Percentiles rank a stretch among this genome's conserved stretches.
Conservation (phyloP, 2,329 filamentous ascomycete genomes). For the Aspergillus tubingensis region DNA sequence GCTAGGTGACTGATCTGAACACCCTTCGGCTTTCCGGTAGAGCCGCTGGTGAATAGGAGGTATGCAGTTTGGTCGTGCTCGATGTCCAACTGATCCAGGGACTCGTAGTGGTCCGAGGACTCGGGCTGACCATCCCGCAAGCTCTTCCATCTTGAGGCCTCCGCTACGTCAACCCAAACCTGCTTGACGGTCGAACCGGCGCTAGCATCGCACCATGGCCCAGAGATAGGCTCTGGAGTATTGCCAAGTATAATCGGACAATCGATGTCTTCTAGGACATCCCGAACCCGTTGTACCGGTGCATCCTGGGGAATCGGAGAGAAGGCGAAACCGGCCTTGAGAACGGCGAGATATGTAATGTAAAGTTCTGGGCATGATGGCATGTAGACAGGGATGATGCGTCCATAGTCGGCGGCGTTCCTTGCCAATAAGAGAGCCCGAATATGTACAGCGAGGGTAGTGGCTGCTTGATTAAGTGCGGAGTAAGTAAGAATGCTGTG, state of each 20-base stretch:
- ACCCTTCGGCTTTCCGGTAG: constrained; percentile 39
- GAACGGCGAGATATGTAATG: constrained; percentile 38
- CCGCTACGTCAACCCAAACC: constrained; percentile 26
- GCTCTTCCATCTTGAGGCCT: constrained; percentile 23
- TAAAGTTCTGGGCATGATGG: constrained; percentile 41
- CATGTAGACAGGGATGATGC: constrained; percentile 33
- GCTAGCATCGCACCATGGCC: constrained; percentile 9
- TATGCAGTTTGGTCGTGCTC: constrained; percentile 31
- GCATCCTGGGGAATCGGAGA: constrained; percentile 42
- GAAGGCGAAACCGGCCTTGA: constrained; percentile 42
- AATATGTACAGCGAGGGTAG: constrained; percentile 24
- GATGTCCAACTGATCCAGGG: constrained; percentile 15
- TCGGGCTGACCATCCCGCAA: constrained; percentile 6
- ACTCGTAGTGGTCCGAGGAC: neutral
- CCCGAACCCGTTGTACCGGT: constrained; percentile 29
- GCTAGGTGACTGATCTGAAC: constrained; percentile 35
- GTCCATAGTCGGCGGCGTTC: constrained; percentile 7
- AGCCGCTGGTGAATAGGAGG: constrained; percentile 38
- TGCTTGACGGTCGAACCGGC: neutral
- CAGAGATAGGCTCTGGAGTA: constrained; percentile 15
- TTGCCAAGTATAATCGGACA: constrained; percentile 28
- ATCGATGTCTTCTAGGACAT: constrained; percentile 32
- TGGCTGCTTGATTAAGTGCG: constrained; percentile 26
- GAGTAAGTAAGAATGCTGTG: constrained; percentile 31
- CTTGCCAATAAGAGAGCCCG: constrained; percentile 13